Percentiles rank a stretch among this genome's conserved stretches.
Evolutionary conservation across 1,139 yeast species (phyloP).

Genomic region (Suhomyces terraborum): DNA sequence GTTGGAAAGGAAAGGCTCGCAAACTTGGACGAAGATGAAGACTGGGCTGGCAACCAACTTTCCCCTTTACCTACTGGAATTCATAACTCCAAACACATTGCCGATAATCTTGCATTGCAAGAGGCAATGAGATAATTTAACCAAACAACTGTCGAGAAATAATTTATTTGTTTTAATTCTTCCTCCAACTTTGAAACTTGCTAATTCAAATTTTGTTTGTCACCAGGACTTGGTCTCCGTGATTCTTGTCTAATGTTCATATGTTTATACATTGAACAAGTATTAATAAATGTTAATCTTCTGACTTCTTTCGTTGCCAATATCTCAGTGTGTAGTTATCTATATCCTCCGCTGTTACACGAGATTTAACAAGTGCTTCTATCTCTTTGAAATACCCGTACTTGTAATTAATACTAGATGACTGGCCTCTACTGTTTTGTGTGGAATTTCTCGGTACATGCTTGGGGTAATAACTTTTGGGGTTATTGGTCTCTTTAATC

Average conservation of each 20-base stretch:
- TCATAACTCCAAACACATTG: slow-evolving; percentile 14
- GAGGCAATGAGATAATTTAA: slow-evolving; percentile 18
- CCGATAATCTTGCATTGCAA: slow-evolving; percentile 22
- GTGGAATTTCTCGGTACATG: background rate
- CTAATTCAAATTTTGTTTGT: no score
- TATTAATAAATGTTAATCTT: background rate
- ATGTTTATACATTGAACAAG: background rate
- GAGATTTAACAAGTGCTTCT: slow-evolving; percentile 1
- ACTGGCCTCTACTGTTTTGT: background rate
- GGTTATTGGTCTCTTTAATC: background rate
- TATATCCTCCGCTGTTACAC: background rate
- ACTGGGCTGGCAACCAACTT: slow-evolving; percentile 18
- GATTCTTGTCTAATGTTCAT: background rate
- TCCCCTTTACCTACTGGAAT: slow-evolving; percentile 11
- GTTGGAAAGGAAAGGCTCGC: slow-evolving; percentile 12
- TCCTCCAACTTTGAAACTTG: background rate
- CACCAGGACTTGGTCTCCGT: background rate
- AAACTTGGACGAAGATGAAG: slow-evolving; percentile 21
- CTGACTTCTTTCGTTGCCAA: slow-evolving; percentile 4
- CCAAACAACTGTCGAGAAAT: background rate
- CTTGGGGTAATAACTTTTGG: background rate
- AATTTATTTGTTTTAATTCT: background rate
- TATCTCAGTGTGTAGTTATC: slow-evolving; percentile 7
- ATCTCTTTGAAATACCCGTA: background rate
- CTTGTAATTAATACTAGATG: background rate